A percentile compares a stretch with the other conserved stretches of the same genome.
Evolutionary conservation across 768 basidiomycete species (phyloP).

Genomic region (Lentinula guzmanii): DNA sequence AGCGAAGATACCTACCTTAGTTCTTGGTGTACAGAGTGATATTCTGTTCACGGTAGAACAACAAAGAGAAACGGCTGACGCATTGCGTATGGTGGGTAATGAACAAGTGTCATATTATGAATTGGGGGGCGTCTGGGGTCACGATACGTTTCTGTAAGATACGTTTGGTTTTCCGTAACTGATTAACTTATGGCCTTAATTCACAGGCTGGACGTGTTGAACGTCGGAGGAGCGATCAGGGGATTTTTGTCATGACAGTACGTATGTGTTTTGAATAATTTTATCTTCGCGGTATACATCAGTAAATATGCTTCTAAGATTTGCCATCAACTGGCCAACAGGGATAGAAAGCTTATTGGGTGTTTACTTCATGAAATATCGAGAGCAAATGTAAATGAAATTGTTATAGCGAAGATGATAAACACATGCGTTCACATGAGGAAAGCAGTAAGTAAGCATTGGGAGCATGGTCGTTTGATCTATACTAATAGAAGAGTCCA

Average conservation of each 20-base stretch:
- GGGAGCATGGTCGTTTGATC: too few species aligned
- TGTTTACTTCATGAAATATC: too few species aligned
- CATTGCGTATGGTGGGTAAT: constrained; percentile 87
- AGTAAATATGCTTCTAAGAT: too few species aligned
- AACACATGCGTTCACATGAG: too few species aligned
- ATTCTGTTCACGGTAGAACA: constrained; percentile 97
- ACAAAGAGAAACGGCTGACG: constrained; percentile 91
- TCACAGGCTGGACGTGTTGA: constrained; percentile 72
- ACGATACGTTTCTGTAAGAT: constrained; percentile 92
- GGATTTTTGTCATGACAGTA: constrained; percentile 73
- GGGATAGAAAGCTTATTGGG: too few species aligned
- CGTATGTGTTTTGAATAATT: too few species aligned
- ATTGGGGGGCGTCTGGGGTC: constrained; percentile 98
- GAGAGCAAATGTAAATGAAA: too few species aligned
- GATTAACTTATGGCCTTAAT: neutral
- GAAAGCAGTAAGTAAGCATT: too few species aligned
- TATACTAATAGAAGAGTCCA: too few species aligned
- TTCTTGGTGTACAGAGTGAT: constrained; percentile 95
- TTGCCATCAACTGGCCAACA: too few species aligned
- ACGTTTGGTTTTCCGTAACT: neutral
- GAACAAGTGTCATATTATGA: constrained; percentile 91
- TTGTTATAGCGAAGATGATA: too few species aligned
- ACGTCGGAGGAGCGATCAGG: constrained; percentile 87
- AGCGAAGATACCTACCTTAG: constrained; percentile 68
- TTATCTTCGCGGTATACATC: too few species aligned